A percentile compares a stretch with the other conserved stretches of the same genome.
phyloP scores from a whole-genome alignment of 1,284 basidiomycete genomes.

The Farysia itapuensis region DNA sequence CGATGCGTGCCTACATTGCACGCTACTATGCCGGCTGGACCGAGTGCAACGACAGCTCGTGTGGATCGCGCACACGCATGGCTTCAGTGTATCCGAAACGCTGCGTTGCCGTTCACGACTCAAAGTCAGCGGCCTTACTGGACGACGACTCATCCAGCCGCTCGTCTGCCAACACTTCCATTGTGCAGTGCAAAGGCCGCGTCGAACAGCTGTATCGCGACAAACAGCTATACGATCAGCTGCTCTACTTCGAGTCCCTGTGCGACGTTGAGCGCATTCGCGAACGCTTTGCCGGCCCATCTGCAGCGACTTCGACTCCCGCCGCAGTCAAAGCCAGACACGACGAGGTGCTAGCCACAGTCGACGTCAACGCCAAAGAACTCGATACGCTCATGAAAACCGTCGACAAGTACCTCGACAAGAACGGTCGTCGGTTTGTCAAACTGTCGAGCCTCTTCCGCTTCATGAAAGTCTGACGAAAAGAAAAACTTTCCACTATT shows the following conservation, averaged over 20 bases:
- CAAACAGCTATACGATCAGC: constrained; percentile 56
- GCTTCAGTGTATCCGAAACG: constrained; percentile 84
- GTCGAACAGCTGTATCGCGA: constrained; percentile 41
- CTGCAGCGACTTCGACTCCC: neutral
- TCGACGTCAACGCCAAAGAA: constrained; percentile 23
- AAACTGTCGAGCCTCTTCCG: constrained; percentile 49
- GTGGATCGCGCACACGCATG: constrained; percentile 79
- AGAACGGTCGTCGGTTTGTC: constrained; percentile 53
- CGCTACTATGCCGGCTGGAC: constrained; percentile 88
- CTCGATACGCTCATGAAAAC: constrained; percentile 21
- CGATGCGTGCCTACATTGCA: constrained; percentile 75
- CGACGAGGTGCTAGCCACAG: constrained; percentile 23
- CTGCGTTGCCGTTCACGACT: constrained; percentile 44
- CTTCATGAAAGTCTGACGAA: constrained; percentile 46
- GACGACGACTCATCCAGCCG: constrained; percentile 1
- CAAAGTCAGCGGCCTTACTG: constrained; percentile 11
- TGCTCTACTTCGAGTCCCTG: constrained; percentile 51
- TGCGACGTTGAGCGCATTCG: constrained; percentile 34
- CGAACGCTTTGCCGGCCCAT: constrained; percentile 1
- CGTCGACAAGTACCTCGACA: constrained; percentile 47
- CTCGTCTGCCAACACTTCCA: constrained; percentile 1
- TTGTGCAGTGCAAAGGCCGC: constrained; percentile 40
- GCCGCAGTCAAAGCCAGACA: constrained; percentile 15
- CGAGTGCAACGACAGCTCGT: constrained; percentile 82
- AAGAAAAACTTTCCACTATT: no score